A percentile compares a stretch with the other conserved stretches of the same genome.
Conservation (phyloP, 2,329 filamentous ascomycete species). For the Xylaria sp. region DNA sequence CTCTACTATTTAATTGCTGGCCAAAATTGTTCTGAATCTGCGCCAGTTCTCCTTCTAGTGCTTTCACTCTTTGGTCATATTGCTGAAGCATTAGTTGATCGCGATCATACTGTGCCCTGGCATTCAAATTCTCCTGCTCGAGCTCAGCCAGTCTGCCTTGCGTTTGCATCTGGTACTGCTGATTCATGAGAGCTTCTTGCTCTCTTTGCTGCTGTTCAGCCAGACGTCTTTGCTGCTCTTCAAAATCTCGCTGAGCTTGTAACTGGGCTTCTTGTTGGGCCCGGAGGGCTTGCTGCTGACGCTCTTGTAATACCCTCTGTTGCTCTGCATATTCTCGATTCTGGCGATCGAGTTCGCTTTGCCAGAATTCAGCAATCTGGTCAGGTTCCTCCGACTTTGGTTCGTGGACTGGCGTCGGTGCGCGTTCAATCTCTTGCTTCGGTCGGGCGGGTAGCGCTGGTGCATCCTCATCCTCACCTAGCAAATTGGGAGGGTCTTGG, state of each 20-base stretch:
- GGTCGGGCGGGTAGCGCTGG: conserved; percentile 85
- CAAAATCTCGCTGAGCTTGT: conserved; percentile 93
- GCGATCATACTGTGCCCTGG: conserved; percentile 93
- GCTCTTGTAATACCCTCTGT: conserved; percentile 86
- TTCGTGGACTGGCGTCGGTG: conserved; percentile 75
- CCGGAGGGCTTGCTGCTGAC: conserved; percentile 82
- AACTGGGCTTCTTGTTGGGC: conserved; percentile 85
- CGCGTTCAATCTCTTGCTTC: conserved; percentile 76
- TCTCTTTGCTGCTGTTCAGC: conserved; percentile 90
- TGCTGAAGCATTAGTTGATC: conserved; percentile 97
- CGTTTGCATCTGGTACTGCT: conserved; percentile 93
- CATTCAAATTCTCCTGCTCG: conserved; percentile 93
- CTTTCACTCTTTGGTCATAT: conserved; percentile 94
- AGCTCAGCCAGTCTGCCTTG: conserved; percentile 95
- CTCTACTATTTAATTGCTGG: conserved; percentile 87
- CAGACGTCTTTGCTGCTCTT: conserved; percentile 89
- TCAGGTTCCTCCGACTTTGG: conserved; percentile 84
- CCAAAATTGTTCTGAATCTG: conserved; percentile 86
- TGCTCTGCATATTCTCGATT: conserved; percentile 96
- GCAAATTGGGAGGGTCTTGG: conserved; percentile 89
- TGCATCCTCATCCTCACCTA: conserved; percentile 84
- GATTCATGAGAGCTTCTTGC: conserved; percentile 87
- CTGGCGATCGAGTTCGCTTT: conserved; percentile 87
- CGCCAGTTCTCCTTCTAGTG: conserved; percentile 85
- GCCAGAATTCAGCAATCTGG: conserved; percentile 98